Conservation (phyloP, 176 grass and related monocot species). For the Ensete glaucum region DNA sequence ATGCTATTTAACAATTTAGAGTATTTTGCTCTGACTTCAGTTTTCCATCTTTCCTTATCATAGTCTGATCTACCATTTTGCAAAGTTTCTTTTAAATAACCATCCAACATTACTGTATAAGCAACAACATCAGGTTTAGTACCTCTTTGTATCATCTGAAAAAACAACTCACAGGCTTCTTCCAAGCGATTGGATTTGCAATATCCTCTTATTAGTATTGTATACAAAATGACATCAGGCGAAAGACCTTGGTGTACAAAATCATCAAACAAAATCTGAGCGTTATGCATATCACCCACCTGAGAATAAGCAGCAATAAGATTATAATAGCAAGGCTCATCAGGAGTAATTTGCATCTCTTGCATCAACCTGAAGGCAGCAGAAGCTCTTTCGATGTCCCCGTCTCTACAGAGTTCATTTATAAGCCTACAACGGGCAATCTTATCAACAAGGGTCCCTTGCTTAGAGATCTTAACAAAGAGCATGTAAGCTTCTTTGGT, state of each 20-base stretch:
- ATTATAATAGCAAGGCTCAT: constrained; percentile 53
- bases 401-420: constrained; percentile 45
- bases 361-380: constrained; percentile 49
- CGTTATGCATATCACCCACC: constrained; percentile 34
- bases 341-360: constrained; percentile 44
- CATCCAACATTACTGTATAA: constrained; percentile 37
- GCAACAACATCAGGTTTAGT: constrained; percentile 59
- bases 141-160: constrained; percentile 38
- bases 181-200: constrained; percentile 34
- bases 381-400: constrained; percentile 44
- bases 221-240: constrained; percentile 54
- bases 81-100: constrained; percentile 24
- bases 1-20: constrained; percentile 27
- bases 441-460: constrained; percentile 52
- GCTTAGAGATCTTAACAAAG: constrained; percentile 47
- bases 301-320: constrained; percentile 56
- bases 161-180: constrained; percentile 49
- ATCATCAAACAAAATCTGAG: constrained; percentile 50
- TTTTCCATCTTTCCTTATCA: constrained; percentile 32
- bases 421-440: constrained; percentile 39
- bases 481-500: constrained; percentile 45
- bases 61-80: constrained; percentile 19
- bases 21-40: constrained; percentile 33
- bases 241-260: constrained; percentile 37
- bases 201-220: constrained; percentile 59